These are phyloP conservation scores for Peronospora belbahrii DNA, from an alignment of 352 stramenopile species.

Conservation along the genomic window DNA sequence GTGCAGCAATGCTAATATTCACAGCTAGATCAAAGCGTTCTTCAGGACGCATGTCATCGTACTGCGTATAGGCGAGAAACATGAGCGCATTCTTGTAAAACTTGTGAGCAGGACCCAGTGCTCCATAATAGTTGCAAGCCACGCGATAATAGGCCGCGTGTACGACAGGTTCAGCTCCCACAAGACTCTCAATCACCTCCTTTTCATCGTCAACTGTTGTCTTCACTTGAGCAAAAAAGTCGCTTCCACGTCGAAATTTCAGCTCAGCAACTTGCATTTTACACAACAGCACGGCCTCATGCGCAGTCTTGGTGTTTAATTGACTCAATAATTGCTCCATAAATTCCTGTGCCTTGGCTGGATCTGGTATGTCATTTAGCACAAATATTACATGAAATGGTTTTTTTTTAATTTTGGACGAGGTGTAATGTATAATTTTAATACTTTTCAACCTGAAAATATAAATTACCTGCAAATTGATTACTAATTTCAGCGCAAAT, in stretches of 20 bases:
- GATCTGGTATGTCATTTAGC: no score
- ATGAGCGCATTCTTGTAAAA: conserved; percentile 96
- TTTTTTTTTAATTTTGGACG: conserved; percentile 4
- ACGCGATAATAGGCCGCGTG: conserved; percentile 91
- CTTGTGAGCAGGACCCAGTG: conserved; percentile 87
- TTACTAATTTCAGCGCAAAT: conserved; percentile 89
- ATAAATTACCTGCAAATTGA: conserved; percentile 41
- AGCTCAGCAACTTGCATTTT: conserved; percentile 71
- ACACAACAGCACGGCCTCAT: conserved; percentile 65
- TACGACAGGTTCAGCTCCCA: conserved; percentile 86
- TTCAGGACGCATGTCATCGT: conserved; percentile 77
- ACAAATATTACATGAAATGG: conserved; percentile 6
- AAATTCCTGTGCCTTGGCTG: conserved; percentile 61
- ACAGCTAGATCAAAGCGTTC: conserved; percentile 87
- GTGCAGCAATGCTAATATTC: conserved; percentile 92
- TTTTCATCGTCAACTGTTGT: conserved; percentile 61
- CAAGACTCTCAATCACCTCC: conserved; percentile 68
- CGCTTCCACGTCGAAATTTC: conserved; percentile 51
- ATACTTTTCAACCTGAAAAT: no score
- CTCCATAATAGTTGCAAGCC: conserved; percentile 89
- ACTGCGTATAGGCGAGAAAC: conserved; percentile 93
- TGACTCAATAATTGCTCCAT: conserved; percentile 56
- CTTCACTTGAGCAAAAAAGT: conserved; percentile 61
- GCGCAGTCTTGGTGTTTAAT: conserved; percentile 50
- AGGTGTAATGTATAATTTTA: no score